Evolutionary conservation across 106 monocot genomes (phyloP).

Genomic region (Phalaenopsis equestris): DNA sequence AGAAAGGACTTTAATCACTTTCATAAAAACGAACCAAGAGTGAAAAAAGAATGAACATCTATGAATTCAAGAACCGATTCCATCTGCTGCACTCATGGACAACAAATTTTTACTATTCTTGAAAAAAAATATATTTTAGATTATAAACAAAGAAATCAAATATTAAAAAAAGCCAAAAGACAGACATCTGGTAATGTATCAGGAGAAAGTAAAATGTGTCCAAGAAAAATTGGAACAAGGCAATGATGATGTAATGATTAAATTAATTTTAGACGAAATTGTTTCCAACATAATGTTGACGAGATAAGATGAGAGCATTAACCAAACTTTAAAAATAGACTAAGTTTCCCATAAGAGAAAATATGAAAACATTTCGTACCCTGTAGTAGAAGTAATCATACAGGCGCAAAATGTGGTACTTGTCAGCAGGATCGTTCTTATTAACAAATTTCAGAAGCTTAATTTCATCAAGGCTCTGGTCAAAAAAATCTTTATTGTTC

Average conservation of each 20-base stretch:
- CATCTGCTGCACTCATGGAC: too few relatives aligned
- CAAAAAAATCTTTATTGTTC: slow-evolving; percentile 99
- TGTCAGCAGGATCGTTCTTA: slow-evolving; percentile 96
- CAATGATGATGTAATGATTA: neutral
- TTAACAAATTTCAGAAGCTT: slow-evolving; percentile 98
- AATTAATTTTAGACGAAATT: neutral
- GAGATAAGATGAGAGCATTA: neutral
- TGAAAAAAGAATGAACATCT: neutral
- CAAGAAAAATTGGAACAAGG: neutral
- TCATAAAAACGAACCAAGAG: neutral
- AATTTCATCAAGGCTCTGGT: slow-evolving; percentile 99
- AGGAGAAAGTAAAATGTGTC: neutral
- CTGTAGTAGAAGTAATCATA: slow-evolving; percentile 99
- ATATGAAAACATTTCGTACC: slow-evolving; percentile 31
- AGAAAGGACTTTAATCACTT: neutral
- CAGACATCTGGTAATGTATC: neutral
- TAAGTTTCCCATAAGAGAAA: neutral
- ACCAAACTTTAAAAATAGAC: neutral
- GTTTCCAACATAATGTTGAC: neutral
- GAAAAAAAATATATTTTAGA: neutral
- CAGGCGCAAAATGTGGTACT: slow-evolving; percentile 84
- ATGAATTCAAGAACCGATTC: neutral
- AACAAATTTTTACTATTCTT: neutral
- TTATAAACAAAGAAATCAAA: neutral
- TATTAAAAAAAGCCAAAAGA: neutral